Evolutionary conservation across 306 rosid genomes (phyloP).

Genomic region (Mimosa bimucronata): DNA sequence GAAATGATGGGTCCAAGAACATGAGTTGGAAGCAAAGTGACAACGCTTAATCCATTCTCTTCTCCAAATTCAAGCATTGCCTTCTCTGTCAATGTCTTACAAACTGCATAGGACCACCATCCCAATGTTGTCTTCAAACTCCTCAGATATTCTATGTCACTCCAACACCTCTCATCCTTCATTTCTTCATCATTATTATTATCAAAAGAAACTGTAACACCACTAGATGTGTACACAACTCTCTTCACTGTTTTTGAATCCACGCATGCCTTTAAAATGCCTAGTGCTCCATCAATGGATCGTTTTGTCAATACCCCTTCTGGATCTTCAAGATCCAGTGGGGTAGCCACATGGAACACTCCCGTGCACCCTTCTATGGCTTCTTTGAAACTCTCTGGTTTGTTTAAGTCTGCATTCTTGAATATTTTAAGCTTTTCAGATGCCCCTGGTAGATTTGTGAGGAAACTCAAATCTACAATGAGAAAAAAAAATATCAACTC

Average conservation of each 20-base stretch:
- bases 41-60: background rate
- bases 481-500: background rate
- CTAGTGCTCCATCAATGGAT: background rate
- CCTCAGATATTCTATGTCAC: background rate
- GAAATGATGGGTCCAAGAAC: background rate
- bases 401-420: background rate
- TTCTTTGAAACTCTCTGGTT: background rate
- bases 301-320: background rate
- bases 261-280: background rate
- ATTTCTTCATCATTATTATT: background rate
- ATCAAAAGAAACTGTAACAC: background rate
- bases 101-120: background rate
- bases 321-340: background rate
- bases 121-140: background rate
- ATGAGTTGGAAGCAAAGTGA: background rate
- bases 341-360: background rate
- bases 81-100: conserved; percentile 1
- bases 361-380: background rate
- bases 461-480: background rate
- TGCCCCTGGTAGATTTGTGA: background rate
- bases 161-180: conserved; percentile 4
- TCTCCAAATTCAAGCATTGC: background rate
- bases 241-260: conserved; percentile 5
- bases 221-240: background rate
- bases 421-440: background rate